A percentile compares a stretch with the other conserved stretches of the same genome.
Evolutionary conservation across 371 early-diverging fungal species (phyloP).

Genomic region (Mortierella sp.): DNA sequence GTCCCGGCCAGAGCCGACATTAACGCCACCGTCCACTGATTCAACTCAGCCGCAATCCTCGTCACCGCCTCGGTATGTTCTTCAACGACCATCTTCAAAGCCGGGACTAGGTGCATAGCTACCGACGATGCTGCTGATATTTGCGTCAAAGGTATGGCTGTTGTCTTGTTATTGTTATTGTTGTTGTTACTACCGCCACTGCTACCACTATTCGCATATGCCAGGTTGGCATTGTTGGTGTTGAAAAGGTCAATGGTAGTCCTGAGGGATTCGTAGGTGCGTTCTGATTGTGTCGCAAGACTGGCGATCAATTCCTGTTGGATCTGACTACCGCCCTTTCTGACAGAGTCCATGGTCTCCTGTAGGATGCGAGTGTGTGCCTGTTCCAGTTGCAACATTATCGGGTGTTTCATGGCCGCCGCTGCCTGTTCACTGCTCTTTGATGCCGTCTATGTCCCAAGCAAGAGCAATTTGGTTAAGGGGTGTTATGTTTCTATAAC

Average conservation of each 20-base stretch:
- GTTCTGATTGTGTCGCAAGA: neutral
- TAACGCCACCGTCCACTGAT: neutral
- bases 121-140: neutral
- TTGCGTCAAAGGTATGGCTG: neutral
- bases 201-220: no score
- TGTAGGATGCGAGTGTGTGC: neutral
- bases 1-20: neutral
- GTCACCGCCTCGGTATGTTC: neutral
- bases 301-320: neutral
- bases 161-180: neutral
- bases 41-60: neutral
- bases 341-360: neutral
- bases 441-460: neutral
- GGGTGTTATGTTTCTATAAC: neutral
- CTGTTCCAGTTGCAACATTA: neutral
- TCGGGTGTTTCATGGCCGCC: neutral
- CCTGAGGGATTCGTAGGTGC: neutral
- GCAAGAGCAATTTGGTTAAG: neutral
- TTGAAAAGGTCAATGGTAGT: neutral
- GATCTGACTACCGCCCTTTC: neutral
- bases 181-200: no score
- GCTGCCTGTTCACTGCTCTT: neutral
- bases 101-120: neutral
- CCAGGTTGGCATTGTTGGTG: no score
- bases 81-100: neutral